Evolutionary conservation across 2,329 filamentous ascomycete genomes (phyloP).

Genomic region (Diaporthe nobilis): DNA sequence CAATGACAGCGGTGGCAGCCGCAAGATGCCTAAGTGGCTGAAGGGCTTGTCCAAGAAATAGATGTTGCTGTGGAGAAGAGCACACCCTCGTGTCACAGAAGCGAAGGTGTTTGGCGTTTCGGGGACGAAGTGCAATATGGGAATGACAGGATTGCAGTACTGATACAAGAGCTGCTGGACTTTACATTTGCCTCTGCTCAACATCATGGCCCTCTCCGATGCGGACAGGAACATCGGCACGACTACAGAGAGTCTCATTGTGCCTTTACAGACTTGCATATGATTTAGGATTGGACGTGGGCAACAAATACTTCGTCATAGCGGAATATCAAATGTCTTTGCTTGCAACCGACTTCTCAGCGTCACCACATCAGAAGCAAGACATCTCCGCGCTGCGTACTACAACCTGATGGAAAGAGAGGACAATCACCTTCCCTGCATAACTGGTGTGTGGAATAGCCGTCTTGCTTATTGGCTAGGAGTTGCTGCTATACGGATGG

Average conservation of each 20-base stretch:
- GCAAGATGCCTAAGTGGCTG: conserved; percentile 78
- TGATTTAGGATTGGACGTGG: background rate
- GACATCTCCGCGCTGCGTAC: background rate
- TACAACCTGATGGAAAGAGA: background rate
- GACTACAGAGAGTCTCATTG: background rate
- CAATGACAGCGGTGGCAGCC: conserved; percentile 51
- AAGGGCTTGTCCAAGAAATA: conserved; percentile 81
- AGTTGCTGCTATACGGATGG: background rate
- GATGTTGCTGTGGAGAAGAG: conserved; percentile 39
- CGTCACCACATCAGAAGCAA: background rate
- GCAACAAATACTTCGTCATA: background rate
- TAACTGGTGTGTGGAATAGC: background rate
- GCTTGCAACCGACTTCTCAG: too few species aligned
- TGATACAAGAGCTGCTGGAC: background rate
- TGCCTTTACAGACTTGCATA: background rate
- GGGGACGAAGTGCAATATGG: background rate
- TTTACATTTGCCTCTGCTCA: background rate
- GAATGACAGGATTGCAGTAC: background rate
- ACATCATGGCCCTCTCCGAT: background rate
- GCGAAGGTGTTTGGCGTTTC: conserved; percentile 19
- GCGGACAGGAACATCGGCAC: background rate
- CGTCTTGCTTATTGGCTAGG: background rate
- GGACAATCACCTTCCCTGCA: background rate
- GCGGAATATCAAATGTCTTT: background rate
- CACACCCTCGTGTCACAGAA: background rate